Evolutionary conservation across 228 moss, liverwort and hornwort genomes (phyloP).

Genomic region (Sphagnum fallax): DNA sequence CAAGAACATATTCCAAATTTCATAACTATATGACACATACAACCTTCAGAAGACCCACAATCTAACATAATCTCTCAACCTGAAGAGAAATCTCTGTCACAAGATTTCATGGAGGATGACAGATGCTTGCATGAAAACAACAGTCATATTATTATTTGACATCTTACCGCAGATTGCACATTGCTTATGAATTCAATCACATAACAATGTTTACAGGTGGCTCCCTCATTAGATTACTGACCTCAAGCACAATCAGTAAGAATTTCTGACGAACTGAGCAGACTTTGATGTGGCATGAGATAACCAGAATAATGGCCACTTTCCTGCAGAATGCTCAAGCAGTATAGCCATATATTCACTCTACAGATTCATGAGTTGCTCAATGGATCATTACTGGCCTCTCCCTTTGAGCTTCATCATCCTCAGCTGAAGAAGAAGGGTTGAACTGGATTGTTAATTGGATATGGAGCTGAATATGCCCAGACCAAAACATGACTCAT

Average conservation of each 20-base stretch:
- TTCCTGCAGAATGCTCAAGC: conserved; percentile 90
- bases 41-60: neutral
- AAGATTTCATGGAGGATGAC: too few relatives aligned
- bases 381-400: conserved; percentile 87
- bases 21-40: neutral
- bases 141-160: too few relatives aligned
- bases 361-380: conserved; percentile 89
- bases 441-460: conserved; percentile 90
- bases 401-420: conserved; percentile 59
- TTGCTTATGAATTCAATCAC: neutral
- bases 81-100: too few relatives aligned
- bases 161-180: neutral
- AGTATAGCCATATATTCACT: conserved; percentile 87
- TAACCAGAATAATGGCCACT: conserved; percentile 96
- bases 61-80: neutral
- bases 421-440: conserved; percentile 59
- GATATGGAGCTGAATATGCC: conserved; percentile 69
- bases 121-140: too few relatives aligned
- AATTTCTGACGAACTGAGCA: conserved; percentile 82
- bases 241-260: conserved; percentile 64
- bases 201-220: neutral
- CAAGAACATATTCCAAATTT: neutral
- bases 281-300: conserved; percentile 90
- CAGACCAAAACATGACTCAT: neutral
- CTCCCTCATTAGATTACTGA: conserved; percentile 6